These are phyloP conservation scores for Teratosphaeria pseudoeucalypti DNA, from an alignment of 2,329 filamentous ascomycete species.

Conservation along the genomic window DNA sequence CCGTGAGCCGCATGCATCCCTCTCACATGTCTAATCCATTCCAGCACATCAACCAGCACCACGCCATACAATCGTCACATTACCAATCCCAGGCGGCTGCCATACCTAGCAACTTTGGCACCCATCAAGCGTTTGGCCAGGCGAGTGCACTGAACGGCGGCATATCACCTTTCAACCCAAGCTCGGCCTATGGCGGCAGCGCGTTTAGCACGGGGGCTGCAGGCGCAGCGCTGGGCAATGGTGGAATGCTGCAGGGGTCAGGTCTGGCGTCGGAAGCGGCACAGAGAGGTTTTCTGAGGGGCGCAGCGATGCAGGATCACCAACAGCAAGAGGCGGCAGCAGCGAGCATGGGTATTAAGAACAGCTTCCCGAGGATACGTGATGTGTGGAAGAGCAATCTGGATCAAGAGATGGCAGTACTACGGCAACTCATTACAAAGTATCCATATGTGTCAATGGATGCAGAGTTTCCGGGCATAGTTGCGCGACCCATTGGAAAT, in stretches of 20 bases:
- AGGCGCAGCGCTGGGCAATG: constrained; percentile 16
- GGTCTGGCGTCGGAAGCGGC: constrained; percentile 80
- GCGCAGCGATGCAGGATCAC: constrained; percentile 44
- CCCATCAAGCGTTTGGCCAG: constrained; percentile 14
- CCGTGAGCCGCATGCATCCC: constrained; percentile 47
- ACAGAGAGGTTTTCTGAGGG: constrained; percentile 76
- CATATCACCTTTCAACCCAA: constrained; percentile 26
- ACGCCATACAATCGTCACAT: constrained; percentile 21
- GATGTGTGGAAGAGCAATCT: constrained; percentile 95
- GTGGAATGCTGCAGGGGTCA: constrained; percentile 21
- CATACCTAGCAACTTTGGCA: constrained; percentile 32
- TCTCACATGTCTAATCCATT: constrained; percentile 51
- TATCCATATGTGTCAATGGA: constrained; percentile 99
- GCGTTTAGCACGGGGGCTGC: constrained; percentile 22
- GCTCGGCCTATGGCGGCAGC: constrained; percentile 17
- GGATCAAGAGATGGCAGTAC: constrained; percentile 75
- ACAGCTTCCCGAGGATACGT: constrained; percentile 69
- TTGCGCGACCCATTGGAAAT: constrained; percentile 85
- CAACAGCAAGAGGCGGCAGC: constrained; percentile 21
- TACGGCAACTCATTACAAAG: constrained; percentile 75
- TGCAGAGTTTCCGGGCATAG: constrained; percentile 96
- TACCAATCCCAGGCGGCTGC: constrained; percentile 22
- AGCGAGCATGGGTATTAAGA: constrained; percentile 38
- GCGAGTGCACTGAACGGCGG: constrained; percentile 30
- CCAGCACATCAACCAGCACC: constrained; percentile 42